Percentiles rank a stretch among this genome's conserved stretches.
Conservation (phyloP, 2,329 filamentous ascomycete species). For the Colletotrichum sojae region DNA sequence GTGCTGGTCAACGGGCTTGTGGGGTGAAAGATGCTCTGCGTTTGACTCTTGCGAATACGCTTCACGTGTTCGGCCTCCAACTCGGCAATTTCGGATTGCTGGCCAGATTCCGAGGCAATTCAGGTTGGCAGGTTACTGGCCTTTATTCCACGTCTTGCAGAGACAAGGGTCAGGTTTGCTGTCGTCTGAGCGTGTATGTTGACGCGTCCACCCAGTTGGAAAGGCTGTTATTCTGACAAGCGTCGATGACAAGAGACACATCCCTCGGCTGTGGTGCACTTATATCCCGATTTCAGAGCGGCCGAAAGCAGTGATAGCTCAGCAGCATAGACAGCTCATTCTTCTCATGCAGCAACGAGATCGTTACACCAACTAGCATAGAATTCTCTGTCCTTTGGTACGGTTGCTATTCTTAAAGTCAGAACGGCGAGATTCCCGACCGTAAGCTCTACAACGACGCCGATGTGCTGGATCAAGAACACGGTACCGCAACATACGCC, state of each 20-base stretch:
- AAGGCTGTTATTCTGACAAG: background rate
- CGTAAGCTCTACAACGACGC: too few species aligned
- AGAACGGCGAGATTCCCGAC: too few species aligned
- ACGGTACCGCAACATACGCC: too few species aligned
- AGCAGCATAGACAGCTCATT: too few species aligned
- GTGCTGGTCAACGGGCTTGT: background rate
- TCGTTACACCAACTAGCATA: too few species aligned
- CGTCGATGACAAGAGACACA: conserved; percentile 7
- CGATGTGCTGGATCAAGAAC: too few species aligned
- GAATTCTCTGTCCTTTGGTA: too few species aligned
- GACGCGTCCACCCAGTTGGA: background rate
- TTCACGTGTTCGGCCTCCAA: conserved; percentile 9
- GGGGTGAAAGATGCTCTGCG: background rate
- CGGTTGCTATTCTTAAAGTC: too few species aligned
- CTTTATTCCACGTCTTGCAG: background rate
- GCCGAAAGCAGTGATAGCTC: too few species aligned
- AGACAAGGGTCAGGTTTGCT: background rate
- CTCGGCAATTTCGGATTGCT: conserved; percentile 13
- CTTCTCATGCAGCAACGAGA: too few species aligned
- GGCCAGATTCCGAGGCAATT: background rate
- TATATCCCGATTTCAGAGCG: too few species aligned
- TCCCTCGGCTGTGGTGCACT: background rate
- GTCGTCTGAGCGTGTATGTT: background rate
- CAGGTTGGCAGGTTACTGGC: background rate
- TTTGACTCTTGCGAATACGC: conserved; percentile 10